Evolutionary conservation across 164 flowering plant genomes (phyloP), one percentile per base, ranked within the genome.

Genomic region (Saururus chinensis): DNA sequence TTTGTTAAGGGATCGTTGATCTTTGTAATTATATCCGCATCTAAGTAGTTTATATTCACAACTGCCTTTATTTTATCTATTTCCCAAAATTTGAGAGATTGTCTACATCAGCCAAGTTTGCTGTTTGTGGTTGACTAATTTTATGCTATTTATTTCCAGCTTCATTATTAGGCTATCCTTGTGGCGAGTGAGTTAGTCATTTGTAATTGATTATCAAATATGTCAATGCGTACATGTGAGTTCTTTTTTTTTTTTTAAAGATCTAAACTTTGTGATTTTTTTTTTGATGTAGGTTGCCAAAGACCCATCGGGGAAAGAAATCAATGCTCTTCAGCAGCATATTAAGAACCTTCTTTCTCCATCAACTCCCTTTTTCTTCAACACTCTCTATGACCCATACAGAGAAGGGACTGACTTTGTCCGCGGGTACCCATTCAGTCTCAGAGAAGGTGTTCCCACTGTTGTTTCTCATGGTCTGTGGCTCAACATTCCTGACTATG

Each of bases 401-500:
- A 69, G 83, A 26, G 79, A 80, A 51, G 81, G 83, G 0, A 72
- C 77, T 9, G 81, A 80, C 45, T 80, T 80, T 45, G 83, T 80
- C 0, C 60, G 83, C 0, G 83, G 83, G 8, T 80, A 77, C 65
- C 83, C 83, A 4, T 80, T 80, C 48, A 81, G 85, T 63, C 37
- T 77, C 57, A 66, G 85, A 55, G 80, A 77, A 59, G 85, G 85
- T 48, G 83, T 53, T 1, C 75, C 78, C 13, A 81, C 85, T 7
- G 82, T 80, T 22, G 68, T 79, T 9, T 77, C 83, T 25, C 81
- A 80, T 62, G 84, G 84, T 0, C 70, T 80, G 26, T 77, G 83
- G 83, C 82, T 82, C 73, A 80, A 80, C 74, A 80, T 82, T 60
- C 86, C 86, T 48, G 83, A 82, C 68, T 82, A 82, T 51, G 86